Percentiles rank a stretch among this genome's conserved stretches.
These are phyloP conservation scores for Dillenia turbinata DNA, from an alignment of 164 flowering plant species.

Conservation along the genomic window DNA sequence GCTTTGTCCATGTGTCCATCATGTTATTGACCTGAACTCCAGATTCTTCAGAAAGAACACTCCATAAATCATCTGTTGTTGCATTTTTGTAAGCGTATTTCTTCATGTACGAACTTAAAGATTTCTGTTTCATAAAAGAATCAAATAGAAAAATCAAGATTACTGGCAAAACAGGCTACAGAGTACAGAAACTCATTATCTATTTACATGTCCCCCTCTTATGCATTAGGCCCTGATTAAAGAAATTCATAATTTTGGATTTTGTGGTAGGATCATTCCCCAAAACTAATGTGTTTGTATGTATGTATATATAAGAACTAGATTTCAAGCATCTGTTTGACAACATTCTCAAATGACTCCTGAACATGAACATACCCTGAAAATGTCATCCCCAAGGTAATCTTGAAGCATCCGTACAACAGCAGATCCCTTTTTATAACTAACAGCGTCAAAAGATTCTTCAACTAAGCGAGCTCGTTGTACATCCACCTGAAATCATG, in stretches of 20 bases:
- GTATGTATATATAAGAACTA: no score
- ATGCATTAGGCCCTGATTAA: no score
- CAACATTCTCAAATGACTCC: no score
- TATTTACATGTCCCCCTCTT: no score
- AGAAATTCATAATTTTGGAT: no score
- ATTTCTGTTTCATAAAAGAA: slow-evolving; percentile 13
- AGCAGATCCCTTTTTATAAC: slow-evolving; percentile 92
- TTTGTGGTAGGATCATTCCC: no score
- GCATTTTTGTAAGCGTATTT: slow-evolving; percentile 29
- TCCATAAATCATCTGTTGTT: slow-evolving; percentile 34
- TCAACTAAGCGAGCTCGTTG: slow-evolving; percentile 82
- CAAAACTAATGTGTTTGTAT: no score
- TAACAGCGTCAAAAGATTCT: slow-evolving; percentile 95
- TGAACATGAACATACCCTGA: slow-evolving; percentile 53
- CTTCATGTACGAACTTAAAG: slow-evolving; percentile 24
- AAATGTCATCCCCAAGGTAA: slow-evolving; percentile 81
- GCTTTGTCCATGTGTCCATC: slow-evolving; percentile 39
- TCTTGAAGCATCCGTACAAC: slow-evolving; percentile 91
- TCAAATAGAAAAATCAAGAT: no score
- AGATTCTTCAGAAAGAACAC: slow-evolving; percentile 26
- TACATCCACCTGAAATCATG: slow-evolving; percentile 65
- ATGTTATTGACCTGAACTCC: slow-evolving; percentile 22
- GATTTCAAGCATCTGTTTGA: no score
- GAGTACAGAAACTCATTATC: no score
- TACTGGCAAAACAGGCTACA: neutral